phyloP scores from a whole-genome alignment of 176 grass and related monocot genomes.

The Oryza glumipatula region DNA sequence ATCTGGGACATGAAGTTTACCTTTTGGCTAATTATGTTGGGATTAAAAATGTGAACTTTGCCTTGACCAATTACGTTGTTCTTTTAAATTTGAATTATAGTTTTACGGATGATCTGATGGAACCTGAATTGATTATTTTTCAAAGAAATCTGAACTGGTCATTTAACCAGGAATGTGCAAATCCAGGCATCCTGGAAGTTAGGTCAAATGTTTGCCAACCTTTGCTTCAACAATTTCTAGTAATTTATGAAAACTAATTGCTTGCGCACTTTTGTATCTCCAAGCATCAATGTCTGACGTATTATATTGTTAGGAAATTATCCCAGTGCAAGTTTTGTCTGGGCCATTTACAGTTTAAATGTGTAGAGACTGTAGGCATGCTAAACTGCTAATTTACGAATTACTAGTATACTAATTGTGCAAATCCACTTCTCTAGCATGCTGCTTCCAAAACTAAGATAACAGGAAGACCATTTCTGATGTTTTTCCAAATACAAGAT shows the following conservation, averaged over 20 bases:
- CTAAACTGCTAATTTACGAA: neutral
- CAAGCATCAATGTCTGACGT: neutral
- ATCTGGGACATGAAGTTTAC: neutral
- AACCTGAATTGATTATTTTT: neutral
- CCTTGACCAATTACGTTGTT: neutral
- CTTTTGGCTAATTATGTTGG: neutral
- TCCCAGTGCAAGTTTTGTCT: neutral
- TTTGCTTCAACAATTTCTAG: neutral
- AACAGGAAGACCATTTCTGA: neutral
- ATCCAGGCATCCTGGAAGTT: neutral
- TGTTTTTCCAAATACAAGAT: neutral
- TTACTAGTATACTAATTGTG: neutral
- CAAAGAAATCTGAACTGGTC: neutral
- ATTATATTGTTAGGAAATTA: slow-evolving; percentile 9
- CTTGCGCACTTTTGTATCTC: slow-evolving; percentile 11
- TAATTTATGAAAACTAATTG: slow-evolving; percentile 12
- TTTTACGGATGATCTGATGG: neutral
- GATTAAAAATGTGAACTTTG: neutral
- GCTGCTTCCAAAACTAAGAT: slow-evolving; percentile 5
- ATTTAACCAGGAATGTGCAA: slow-evolving; percentile 8
- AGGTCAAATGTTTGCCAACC: neutral
- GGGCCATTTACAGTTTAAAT: neutral
- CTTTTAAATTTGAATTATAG: neutral
- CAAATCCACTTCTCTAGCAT: neutral
- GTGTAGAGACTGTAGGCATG: neutral